Conservation (phyloP, 257 asterid species). For the Solanum pinnatisectum region DNA sequence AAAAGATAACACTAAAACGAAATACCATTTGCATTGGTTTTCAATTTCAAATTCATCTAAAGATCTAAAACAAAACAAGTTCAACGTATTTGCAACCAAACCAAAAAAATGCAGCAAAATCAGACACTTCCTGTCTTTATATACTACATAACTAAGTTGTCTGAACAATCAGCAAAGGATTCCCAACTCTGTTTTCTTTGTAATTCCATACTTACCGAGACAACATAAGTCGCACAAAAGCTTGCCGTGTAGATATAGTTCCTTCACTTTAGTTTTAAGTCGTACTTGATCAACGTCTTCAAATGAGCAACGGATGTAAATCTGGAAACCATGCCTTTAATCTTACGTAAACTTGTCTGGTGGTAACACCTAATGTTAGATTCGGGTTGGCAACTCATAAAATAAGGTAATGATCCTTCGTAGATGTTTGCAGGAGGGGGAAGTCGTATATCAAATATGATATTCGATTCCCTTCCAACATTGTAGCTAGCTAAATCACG, state of each 20-base stretch:
- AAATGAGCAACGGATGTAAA: neutral
- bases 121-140: neutral
- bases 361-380: neutral
- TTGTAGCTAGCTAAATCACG: constrained; percentile 10
- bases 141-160: neutral
- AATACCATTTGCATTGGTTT: neutral
- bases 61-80: neutral
- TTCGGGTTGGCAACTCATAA: neutral
- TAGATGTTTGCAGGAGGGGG: neutral
- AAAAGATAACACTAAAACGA: neutral
- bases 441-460: neutral
- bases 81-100: neutral
- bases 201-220: neutral
- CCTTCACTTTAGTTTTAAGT: neutral
- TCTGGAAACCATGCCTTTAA: neutral
- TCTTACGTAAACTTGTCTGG: neutral
- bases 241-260: neutral
- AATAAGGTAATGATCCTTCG: neutral
- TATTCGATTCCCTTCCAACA: neutral
- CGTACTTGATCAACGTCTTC: neutral
- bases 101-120: neutral
- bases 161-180: neutral
- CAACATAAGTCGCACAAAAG: neutral
- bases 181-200: neutral
- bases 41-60: neutral